phyloP scores from a whole-genome alignment of 805 yeast species.

The Candida anglica region DNA sequence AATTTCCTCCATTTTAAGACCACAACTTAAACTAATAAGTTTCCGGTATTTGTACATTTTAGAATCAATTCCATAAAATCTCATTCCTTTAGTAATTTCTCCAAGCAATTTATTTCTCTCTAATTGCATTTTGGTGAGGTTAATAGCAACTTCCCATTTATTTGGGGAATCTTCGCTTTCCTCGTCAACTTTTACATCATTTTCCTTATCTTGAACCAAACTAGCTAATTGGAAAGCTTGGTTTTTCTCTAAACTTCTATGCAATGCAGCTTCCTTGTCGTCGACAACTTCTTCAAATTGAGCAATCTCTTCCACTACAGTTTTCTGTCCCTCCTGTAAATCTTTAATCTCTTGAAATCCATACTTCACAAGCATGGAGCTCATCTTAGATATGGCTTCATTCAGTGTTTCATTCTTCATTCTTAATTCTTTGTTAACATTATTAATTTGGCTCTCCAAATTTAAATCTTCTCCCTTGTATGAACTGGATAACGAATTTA shows the following conservation, averaged over 20 bases:
- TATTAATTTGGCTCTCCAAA: conserved; percentile 17
- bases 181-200: conserved; percentile 51
- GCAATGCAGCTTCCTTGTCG: conserved; percentile 18
- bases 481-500: conserved; percentile 47
- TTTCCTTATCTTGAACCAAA: conserved; percentile 35
- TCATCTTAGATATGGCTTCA: conserved; percentile 21
- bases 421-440: conserved; percentile 37
- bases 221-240: conserved; percentile 45
- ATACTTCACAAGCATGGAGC: conserved; percentile 24
- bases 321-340: conserved; percentile 22
- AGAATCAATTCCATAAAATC: conserved; percentile 42
- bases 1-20: conserved; percentile 72
- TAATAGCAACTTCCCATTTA: conserved; percentile 14
- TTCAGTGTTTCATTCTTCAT: conserved; percentile 46
- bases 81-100: conserved; percentile 46
- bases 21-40: conserved; percentile 73
- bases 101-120: conserved; percentile 40
- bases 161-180: conserved; percentile 13
- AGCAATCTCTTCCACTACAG: conserved; percentile 15
- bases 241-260: conserved; percentile 29
- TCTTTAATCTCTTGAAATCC: conserved; percentile 17
- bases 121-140: conserved; percentile 50
- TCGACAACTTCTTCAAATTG: conserved; percentile 10
- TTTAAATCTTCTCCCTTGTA: conserved; percentile 52
- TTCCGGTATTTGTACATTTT: conserved; percentile 74